Evolutionary conservation across 2,329 filamentous ascomycete genomes (phyloP), one percentile per base, ranked within the genome.

Genomic region (Hymenotorrendiella dingleyae): DNA sequence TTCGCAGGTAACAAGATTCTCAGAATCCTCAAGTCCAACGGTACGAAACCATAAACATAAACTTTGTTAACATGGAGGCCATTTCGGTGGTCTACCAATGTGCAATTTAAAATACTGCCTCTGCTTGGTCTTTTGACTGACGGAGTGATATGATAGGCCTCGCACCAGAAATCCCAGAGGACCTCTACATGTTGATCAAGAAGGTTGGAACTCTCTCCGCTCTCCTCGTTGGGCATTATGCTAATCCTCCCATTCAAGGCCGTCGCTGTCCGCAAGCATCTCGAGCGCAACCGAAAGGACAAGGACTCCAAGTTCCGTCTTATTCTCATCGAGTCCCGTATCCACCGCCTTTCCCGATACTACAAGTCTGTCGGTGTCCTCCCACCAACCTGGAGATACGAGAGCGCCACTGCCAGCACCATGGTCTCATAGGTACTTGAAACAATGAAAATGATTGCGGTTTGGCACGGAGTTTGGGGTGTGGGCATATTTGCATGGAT

Each of bases 151-250:
- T 49, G 39, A 49, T 36, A 98, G 93, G 93, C 78, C 89, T 98
- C 69, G 91, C 93, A 62, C 93, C 94, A 70, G 90, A 97, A 71
- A 84, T 98, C 64, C 93, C 94, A 68, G 93, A 98, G 83, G 93
- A 98, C 74, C 85, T 97, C 61, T 98, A 97, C 85, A 94, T 95
- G 86, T 80, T 97, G 71, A 97, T 97, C 87, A 96, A 96, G 86
- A 98, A 98, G 89, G 91, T 94, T 68, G 65, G 64, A 56, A 38
- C 12, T 32, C 28, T 11, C 26, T 16, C 0, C 8, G 14, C 12
- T 9, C 7, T 4, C 24, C n/a, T 28, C 10, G 19, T 38, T 21
- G 10, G 30, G 4, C 21, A n/a, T 19, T 22, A 44, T 49, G 29
- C 50, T 60, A 56, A 56, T 37, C n/a, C 20, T n/a, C 19, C 12